A percentile compares a stretch with the other conserved stretches of the same genome.
Conservation (phyloP, 208 protist species). For the Trichomonas vaginalis region DNA sequence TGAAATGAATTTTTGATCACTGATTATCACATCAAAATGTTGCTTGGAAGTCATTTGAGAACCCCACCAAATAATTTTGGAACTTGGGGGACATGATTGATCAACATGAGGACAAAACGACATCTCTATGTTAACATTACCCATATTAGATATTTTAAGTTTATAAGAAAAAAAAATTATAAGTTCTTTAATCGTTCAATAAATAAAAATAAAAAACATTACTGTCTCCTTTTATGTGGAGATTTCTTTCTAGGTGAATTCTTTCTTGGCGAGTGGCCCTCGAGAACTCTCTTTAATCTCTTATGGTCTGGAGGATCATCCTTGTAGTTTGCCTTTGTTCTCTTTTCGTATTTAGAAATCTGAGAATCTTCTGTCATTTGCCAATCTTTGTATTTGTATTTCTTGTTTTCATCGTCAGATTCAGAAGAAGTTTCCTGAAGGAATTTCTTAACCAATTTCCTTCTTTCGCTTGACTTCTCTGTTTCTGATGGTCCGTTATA, state of each 20-base stretch:
- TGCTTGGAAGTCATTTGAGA: no score
- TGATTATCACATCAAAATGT: no score
- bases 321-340: neutral
- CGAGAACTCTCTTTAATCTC: neutral
- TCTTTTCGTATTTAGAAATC: neutral
- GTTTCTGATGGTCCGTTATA: no score
- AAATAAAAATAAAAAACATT: neutral
- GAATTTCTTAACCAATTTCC: neutral
- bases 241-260: neutral
- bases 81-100: no score
- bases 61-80: no score
- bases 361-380: neutral
- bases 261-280: neutral
- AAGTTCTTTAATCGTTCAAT: neutral
- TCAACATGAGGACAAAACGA: no score
- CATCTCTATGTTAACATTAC: no score
- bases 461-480: neutral
- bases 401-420: neutral
- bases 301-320: neutral
- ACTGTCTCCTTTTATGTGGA: neutral
- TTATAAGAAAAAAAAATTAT: neutral
- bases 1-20: no score
- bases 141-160: no score
- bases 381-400: neutral
- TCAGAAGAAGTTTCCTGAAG: neutral